A percentile compares a stretch with the other conserved stretches of the same genome.
phyloP scores from a whole-genome alignment of 2,329 filamentous ascomycete genomes.

The Beauveria varroae region DNA sequence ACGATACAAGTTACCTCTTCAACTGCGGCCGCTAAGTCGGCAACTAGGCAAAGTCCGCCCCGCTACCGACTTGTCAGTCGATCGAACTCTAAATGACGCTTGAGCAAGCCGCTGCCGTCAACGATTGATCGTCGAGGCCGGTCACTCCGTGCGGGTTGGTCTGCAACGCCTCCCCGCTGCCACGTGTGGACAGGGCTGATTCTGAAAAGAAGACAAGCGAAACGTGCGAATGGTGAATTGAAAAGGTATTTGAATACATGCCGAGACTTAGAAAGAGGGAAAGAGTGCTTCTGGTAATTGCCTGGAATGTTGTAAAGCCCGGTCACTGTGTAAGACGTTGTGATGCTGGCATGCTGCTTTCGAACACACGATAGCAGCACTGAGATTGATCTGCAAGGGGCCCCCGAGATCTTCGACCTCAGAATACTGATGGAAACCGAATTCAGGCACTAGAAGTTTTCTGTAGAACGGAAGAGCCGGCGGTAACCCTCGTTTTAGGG shows the following conservation, averaged over 20 bases:
- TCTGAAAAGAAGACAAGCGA: not conserved
- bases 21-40: not conserved
- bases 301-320: too few relatives aligned
- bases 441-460: not conserved
- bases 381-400: too few relatives aligned
- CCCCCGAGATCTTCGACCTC: too few relatives aligned
- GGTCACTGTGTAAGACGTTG: too few relatives aligned
- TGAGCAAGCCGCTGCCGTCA: not conserved
- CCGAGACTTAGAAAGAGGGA: not conserved
- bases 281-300: not conserved
- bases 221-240: not conserved
- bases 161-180: not conserved
- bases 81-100: not conserved
- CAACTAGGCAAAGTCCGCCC: not conserved
- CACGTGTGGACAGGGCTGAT: constrained; percentile 1
- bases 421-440: too few relatives aligned
- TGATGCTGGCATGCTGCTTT: too few relatives aligned
- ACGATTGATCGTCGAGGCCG: not conserved
- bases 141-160: not conserved
- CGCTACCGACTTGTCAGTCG: too few relatives aligned
- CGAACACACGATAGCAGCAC: too few relatives aligned
- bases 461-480: not conserved
- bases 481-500: constrained; percentile 2
- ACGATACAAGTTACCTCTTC: not conserved
- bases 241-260: not conserved